Percentiles rank a stretch among this genome's conserved stretches.
Evolutionary conservation across 2,329 filamentous ascomycete genomes (phyloP).

Genomic region (Rutstroemia sp.): DNA sequence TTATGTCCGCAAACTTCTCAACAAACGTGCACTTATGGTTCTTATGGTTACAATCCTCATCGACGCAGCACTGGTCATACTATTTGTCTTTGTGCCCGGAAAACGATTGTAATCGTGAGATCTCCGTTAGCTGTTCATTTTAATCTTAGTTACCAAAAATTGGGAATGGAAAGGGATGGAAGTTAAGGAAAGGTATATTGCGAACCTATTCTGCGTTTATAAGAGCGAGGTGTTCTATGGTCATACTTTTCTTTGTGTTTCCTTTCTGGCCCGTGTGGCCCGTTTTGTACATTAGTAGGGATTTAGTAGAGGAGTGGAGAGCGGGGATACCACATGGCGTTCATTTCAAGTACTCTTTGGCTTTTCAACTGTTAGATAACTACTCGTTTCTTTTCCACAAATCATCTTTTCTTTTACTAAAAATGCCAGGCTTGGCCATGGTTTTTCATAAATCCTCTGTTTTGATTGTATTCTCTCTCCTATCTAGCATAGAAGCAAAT

Average conservation of each 20-base stretch:
- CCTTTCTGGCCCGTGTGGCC: background rate
- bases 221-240: constrained; percentile 6
- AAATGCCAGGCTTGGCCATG: background rate
- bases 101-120: constrained; percentile 54
- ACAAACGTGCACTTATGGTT: constrained; percentile 76
- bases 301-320: background rate
- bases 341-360: background rate
- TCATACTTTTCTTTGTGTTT: background rate
- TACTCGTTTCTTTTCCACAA: background rate
- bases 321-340: constrained; percentile 7
- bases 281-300: constrained; percentile 3
- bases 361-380: background rate
- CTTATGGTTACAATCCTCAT: constrained; percentile 67
- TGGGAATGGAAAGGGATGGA: background rate
- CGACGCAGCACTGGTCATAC: constrained; percentile 72
- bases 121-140: background rate
- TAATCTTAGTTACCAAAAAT: background rate
- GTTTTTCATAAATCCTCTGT: background rate
- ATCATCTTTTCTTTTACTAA: background rate
- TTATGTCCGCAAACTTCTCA: constrained; percentile 79
- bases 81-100: constrained; percentile 94
- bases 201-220: background rate
- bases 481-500: constrained; percentile 2
- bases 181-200: background rate
- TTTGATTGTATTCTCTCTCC: background rate